Evolutionary conservation across 2,329 filamentous ascomycete species (phyloP).

Genomic region (Hypoxylon sp.): DNA sequence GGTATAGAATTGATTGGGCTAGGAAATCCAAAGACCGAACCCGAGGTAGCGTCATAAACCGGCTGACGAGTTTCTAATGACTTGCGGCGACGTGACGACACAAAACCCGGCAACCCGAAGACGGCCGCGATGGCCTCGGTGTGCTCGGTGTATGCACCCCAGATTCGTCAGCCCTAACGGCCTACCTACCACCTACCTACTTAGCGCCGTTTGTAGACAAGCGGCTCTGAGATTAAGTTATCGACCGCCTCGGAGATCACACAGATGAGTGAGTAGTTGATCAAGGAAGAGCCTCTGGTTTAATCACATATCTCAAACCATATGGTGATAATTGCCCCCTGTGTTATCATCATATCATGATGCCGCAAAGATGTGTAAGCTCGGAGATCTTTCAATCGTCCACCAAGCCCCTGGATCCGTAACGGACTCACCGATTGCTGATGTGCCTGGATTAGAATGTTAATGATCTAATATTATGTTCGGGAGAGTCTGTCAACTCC

Average conservation of each 20-base stretch:
- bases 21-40: constrained; percentile 11
- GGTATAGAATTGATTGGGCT: constrained; percentile 33
- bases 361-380: background rate
- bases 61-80: constrained; percentile 17
- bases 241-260: constrained; percentile 13
- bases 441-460: constrained; percentile 1
- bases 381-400: constrained; percentile 7
- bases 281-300: background rate
- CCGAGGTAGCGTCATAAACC: constrained; percentile 7
- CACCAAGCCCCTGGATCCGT: background rate
- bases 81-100: constrained; percentile 30
- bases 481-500: background rate
- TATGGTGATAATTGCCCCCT: background rate
- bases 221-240: constrained; percentile 36
- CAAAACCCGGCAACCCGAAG: background rate
- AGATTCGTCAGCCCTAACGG: constrained; percentile 31
- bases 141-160: constrained; percentile 17
- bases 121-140: constrained; percentile 11
- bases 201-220: constrained; percentile 2
- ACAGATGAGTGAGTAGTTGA: constrained; percentile 1
- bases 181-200: background rate
- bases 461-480: background rate
- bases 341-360: background rate
- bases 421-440: background rate
- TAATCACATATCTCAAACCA: background rate